Base-by-base conservation (phyloP, 495 filamentous ascomycete species). In the Melanomma pulvis-pyrius region DNA sequence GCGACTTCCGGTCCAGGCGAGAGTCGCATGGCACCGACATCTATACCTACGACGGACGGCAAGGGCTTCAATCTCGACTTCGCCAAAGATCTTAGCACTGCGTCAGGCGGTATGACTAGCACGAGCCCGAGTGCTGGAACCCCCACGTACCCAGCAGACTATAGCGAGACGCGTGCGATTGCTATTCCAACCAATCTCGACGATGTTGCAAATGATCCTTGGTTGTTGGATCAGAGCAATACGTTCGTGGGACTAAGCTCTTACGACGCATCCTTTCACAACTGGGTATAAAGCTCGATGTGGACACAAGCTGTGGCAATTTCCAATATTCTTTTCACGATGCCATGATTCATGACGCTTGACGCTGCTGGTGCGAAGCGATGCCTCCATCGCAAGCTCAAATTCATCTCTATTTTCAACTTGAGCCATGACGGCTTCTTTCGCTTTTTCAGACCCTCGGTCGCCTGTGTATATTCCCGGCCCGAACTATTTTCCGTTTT, bases 381-480 rank as follows among this genome's bases (percentile, higher is more conserved):
- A 1, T 15, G 17, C n/a, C 22, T 21, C 30, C 8, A 44, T 39
- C 12, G 54, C 25, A 8, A 53, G 24, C 26, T 29, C n/a, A 4
- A 60, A 22, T 36, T 34, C 54, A 47, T 50, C 26, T 29, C 39
- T 25, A 39, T 52, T 36, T 39, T 62, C 25, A 25, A 17, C 32
- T 49, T 67, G 9, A n/a, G 13, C 13, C 26, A 49, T 49, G 11
- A 30, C 30, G 25, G 29, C 47, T 34, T 52, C 25, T 0, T 19
- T 17, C 21, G n/a, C 22, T 53, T 34, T 34, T 59, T 56, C 25
- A 63, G 47, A 67, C 68, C 59, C 19, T 26, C 22, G 62, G 58
- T 67, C 59, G 30, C 68, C 59, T 64, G 68, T 70, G 68, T 61
- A 71, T 67, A 71, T 64, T 67, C 50, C 19, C 13, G 64, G 59